Evolutionary conservation across 805 yeast species (phyloP).

Genomic region (Priceomyces haplophilus): DNA sequence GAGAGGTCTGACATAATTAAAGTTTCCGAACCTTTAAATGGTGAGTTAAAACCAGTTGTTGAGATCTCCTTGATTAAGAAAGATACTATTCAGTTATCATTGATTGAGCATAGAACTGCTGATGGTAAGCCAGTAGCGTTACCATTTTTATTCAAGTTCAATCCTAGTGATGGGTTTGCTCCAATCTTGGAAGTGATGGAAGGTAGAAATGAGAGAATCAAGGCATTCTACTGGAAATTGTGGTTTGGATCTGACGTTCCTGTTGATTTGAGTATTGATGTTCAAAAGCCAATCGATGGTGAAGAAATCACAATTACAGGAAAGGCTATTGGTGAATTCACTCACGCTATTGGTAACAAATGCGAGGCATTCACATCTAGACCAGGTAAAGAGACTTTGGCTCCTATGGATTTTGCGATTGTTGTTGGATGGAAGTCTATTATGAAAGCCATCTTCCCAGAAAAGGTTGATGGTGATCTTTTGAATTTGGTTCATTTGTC

Average conservation of each 20-base stretch:
- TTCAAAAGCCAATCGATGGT: conserved; percentile 69
- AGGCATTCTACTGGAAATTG: conserved; percentile 93
- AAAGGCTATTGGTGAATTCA: conserved; percentile 82
- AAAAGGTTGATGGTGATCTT: conserved; percentile 92
- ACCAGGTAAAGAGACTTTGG: conserved; percentile 77
- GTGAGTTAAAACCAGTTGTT: conserved; percentile 64
- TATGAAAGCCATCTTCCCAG: conserved; percentile 97
- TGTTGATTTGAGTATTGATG: conserved; percentile 69
- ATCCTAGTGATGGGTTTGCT: conserved; percentile 88
- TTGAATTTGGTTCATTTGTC: conserved; percentile 91
- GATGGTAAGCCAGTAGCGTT: conserved; percentile 72
- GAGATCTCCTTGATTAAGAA: conserved; percentile 51
- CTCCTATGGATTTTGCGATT: conserved; percentile 99
- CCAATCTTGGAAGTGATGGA: conserved; percentile 89
- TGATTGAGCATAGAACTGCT: conserved; percentile 86
- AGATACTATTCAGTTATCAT: conserved; percentile 59
- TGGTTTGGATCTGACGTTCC: conserved; percentile 75
- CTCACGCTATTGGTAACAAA: conserved; percentile 95
- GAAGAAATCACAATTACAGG: conserved; percentile 64
- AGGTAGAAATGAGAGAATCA: conserved; percentile 89
- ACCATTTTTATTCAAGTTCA: conserved; percentile 73
- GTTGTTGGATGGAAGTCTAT: conserved; percentile 98
- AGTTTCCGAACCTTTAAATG: conserved; percentile 69
- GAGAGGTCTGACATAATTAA: conserved; percentile 56
- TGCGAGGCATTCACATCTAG: conserved; percentile 94